Percentiles rank a stretch among this genome's conserved stretches.
Conservation (phyloP, 2,329 filamentous ascomycete species). For the Orbilia ellipsospora region DNA sequence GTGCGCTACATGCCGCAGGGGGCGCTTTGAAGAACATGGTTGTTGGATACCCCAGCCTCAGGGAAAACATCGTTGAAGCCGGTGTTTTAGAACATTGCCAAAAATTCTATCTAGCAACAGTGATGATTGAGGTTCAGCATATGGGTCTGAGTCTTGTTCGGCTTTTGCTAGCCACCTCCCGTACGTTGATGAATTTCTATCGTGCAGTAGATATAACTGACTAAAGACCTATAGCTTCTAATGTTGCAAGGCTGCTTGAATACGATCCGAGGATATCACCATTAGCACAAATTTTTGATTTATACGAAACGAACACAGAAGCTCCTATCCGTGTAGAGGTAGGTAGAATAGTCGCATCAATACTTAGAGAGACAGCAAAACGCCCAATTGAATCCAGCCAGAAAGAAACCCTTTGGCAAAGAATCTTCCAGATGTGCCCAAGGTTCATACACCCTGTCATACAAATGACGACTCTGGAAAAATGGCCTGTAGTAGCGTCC, state of each 20-base stretch:
- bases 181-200: constrained; percentile 65
- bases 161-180: constrained; percentile 63
- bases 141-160: constrained; percentile 62
- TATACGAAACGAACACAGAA: constrained; percentile 64
- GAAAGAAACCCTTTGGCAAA: constrained; percentile 59
- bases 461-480: constrained; percentile 64
- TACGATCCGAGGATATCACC: constrained; percentile 57
- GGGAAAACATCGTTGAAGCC: constrained; percentile 19
- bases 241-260: constrained; percentile 62
- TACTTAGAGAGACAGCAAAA: constrained; percentile 63
- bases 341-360: constrained; percentile 64
- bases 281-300: constrained; percentile 60
- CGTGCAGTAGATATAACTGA: constrained; percentile 58
- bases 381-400: constrained; percentile 56
- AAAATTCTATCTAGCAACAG: constrained; percentile 62
- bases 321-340: constrained; percentile 65
- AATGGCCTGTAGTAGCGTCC: constrained; percentile 66
- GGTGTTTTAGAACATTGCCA: constrained; percentile 30
- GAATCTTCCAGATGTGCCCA: constrained; percentile 60
- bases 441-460: constrained; percentile 63
- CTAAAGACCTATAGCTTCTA: constrained; percentile 60
- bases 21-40: constrained; percentile 66
- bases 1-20: constrained; percentile 64
- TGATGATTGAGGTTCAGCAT: constrained; percentile 61
- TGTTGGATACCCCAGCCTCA: constrained; percentile 58